Evolutionary conservation across 2,329 filamentous ascomycete species (phyloP).

Genomic region (Penicillium sp.): DNA sequence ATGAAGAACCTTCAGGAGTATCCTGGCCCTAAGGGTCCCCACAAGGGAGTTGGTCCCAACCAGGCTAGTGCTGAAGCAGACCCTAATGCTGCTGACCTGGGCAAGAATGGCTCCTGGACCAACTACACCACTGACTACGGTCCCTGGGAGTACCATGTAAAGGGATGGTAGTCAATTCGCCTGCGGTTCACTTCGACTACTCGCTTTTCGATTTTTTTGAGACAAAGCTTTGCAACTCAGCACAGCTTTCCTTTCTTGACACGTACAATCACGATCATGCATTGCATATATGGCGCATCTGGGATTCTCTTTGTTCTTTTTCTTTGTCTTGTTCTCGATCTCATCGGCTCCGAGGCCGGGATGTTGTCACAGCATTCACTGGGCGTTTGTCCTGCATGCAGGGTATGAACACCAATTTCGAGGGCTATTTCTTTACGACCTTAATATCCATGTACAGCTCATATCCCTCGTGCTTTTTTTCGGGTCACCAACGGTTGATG

Average conservation of each 20-base stretch:
- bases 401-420: conserved; percentile 19
- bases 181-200: background rate
- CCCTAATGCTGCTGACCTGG: conserved; percentile 42
- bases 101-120: conserved; percentile 74
- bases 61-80: conserved; percentile 23
- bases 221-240: conserved; percentile 13
- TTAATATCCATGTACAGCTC: conserved; percentile 37
- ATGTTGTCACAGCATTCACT: conserved; percentile 28
- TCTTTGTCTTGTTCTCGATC: conserved; percentile 6
- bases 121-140: conserved; percentile 76
- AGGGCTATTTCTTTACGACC: conserved; percentile 19
- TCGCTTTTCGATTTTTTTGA: background rate
- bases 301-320: conserved; percentile 28
- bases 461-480: conserved; percentile 16
- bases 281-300: conserved; percentile 40
- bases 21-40: conserved; percentile 62
- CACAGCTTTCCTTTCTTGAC: conserved; percentile 21
- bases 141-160: conserved; percentile 78
- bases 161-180: conserved; percentile 66
- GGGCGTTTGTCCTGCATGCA: conserved; percentile 28
- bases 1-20: conserved; percentile 83
- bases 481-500: conserved; percentile 17
- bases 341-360: conserved; percentile 14
- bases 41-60: conserved; percentile 31
- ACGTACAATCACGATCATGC: conserved; percentile 39